phyloP scores from a whole-genome alignment of 2,329 filamentous ascomycete genomes.

The Colletotrichum endophyticum region DNA sequence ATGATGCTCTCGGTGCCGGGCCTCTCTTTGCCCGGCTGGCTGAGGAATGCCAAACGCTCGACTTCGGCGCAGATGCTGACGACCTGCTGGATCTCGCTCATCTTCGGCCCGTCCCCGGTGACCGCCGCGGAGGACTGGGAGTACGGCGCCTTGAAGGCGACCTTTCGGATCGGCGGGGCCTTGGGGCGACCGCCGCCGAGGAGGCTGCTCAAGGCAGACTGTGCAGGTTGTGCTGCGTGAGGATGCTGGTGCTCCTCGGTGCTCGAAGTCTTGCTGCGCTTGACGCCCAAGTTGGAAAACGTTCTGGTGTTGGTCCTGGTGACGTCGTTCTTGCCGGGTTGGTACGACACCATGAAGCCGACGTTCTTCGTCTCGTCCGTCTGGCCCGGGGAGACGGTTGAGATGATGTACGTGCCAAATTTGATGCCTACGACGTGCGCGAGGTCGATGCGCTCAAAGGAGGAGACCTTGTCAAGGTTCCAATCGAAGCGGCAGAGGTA shows the following conservation, averaged over 20 bases:
- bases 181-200: conserved; percentile 40
- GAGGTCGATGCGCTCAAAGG: conserved; percentile 86
- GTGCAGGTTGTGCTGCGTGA: background rate
- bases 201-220: conserved; percentile 44
- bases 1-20: conserved; percentile 49
- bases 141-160: conserved; percentile 63
- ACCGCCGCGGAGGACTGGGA: conserved; percentile 60
- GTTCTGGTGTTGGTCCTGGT: conserved; percentile 86
- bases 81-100: conserved; percentile 62
- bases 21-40: conserved; percentile 44
- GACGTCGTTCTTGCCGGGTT: conserved; percentile 72
- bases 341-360: conserved; percentile 81
- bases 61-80: conserved; percentile 78
- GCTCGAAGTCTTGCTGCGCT: conserved; percentile 3
- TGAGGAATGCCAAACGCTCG: conserved; percentile 66
- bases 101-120: conserved; percentile 48
- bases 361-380: conserved; percentile 81
- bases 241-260: background rate
- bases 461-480: conserved; percentile 92
- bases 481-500: conserved; percentile 95
- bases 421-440: conserved; percentile 75
- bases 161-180: conserved; percentile 38
- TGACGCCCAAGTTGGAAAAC: conserved; percentile 58
- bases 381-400: conserved; percentile 78
- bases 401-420: conserved; percentile 89